Evolutionary conservation across 129 eudicot genomes (phyloP), one percentile per base, ranked within the genome.

Genomic region (Helianthus tuberosus): DNA sequence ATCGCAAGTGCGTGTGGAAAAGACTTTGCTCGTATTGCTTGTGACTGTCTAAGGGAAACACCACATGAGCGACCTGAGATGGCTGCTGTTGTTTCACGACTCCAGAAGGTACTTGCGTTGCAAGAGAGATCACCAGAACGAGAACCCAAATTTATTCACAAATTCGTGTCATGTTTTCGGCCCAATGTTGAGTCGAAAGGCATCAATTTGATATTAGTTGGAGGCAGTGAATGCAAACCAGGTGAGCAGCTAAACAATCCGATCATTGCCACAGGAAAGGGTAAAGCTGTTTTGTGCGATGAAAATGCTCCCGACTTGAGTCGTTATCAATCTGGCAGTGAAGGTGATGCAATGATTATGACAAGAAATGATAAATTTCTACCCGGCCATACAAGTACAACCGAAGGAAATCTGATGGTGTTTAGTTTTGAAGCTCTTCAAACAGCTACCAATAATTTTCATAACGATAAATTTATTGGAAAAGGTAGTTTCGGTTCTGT

Each of bases 21-120:
- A 66, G 71, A 66, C 38, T 44, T 66, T 66, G 71, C 55, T 8
- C 57, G 57, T 11, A 66, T 66, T 20, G 71, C 39, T 11, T 46
- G 71, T 6, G 16, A 52, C 17, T 66, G 71, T 16, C 29, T 66
- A 46, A 41, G 23, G 11, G n/a, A 66, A 20, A 52, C 25, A 6
- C 71, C 71, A 11, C 49, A 46, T 5, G 15, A 46, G 54, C 53
- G 71, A 25, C 71, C 71, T 46, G 27, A 52, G 35, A 66, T 66
- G 71, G 57, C 71, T 11, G 71, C 25, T 29, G 11, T 46, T 23
- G 71, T 66, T 47, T 66, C 43, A 13, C 12, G 29, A 3, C 71
- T 46, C 0, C 39, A 46, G 57, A 36, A 4, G 55, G 23, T 46
- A 66, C 17, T 66, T 6, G 11, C 57, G 12, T 9, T 66, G 23